Base-by-base conservation (phyloP, 352 stramenopile genomes). In the Globisporangium middletonii region DNA sequence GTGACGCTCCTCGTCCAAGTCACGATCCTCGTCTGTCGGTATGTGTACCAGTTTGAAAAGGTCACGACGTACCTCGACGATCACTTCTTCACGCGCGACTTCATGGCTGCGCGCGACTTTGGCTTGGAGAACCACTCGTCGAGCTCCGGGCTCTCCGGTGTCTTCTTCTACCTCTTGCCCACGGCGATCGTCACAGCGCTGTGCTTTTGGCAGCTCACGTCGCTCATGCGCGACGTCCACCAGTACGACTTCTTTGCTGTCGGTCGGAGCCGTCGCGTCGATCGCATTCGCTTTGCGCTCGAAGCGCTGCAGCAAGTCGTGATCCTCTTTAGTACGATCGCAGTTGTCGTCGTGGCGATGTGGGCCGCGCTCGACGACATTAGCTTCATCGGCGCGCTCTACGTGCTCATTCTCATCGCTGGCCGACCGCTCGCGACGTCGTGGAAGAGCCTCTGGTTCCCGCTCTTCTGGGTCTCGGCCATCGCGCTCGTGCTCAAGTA, bases 121-220 rank as follows among this genome's bases (percentile, higher is more conserved):
- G 85, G 85, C 0, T 70, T 93, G 23, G 71, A 88, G 65, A 83
- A 87, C 49, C 68, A 77, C 49, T 78, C 83, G 13, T 79, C 70
- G 6, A 72, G 65, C n/a, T 73, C 67, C 9, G 67, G 74, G 11
- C 67, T 93, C 19, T 92, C 85, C 0, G 65, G 83, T 2, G 65
- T 95, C 35, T 95, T 93, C 55, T 38, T 90, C 27, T 95, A 95
- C 53, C 55, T 95, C 26, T 60, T 90, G 13, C 85, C 85, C 2
- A 93, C 81, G 1, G 72, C 74, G 0, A 57, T 88, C 4, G 65
- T 92, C 59, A 92, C 86, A 60, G 77, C 71, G 18, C 55, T 95
- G 30, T 86, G 81, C 52, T 92, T 91, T 50, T 95, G 85, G 85
- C 85, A 95, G 50, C 62, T 95, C 16, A 71, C 75, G 28, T 87